A percentile compares a stretch with the other conserved stretches of the same genome.
Conservation (phyloP, 2,329 filamentous ascomycete genomes). For the Aspergillus fumigatiaffinis region DNA sequence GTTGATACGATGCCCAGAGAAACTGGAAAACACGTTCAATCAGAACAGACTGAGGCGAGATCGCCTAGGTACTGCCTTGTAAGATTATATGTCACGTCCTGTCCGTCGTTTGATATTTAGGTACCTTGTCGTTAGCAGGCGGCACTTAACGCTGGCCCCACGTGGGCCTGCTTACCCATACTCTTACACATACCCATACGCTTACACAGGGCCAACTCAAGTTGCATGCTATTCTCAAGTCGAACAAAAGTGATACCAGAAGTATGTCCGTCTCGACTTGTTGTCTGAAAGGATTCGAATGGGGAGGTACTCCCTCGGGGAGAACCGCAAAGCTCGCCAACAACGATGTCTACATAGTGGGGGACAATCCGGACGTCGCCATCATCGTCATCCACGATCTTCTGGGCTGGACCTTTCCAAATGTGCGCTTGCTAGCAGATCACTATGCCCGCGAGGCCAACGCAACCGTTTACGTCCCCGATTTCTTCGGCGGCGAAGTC, state of each 20-base stretch:
- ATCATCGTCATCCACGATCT: conserved; percentile 40
- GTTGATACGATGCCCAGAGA: not conserved
- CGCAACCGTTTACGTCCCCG: conserved; percentile 45
- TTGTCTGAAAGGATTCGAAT: conserved; percentile 35
- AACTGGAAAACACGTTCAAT: too few species aligned
- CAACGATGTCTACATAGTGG: conserved; percentile 37
- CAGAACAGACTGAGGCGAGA: too few species aligned
- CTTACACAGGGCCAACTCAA: not conserved
- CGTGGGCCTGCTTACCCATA: not conserved
- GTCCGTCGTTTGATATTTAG: too few species aligned
- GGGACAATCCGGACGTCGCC: conserved; percentile 30
- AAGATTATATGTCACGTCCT: too few species aligned
- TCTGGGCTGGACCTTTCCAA: conserved; percentile 45
- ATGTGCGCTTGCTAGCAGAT: conserved; percentile 46
- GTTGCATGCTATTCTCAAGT: too few species aligned
- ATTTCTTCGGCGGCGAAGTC: conserved; percentile 37
- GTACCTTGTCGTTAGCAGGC: too few species aligned
- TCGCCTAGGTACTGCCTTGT: too few species aligned
- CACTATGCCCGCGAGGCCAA: conserved; percentile 44
- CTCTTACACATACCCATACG: not conserved
- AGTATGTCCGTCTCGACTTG: conserved; percentile 4
- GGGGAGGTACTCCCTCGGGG: conserved; percentile 39
- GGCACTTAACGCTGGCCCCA: too few species aligned
- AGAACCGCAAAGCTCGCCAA: conserved; percentile 28
- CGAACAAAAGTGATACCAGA: not conserved